phyloP scores from a whole-genome alignment of 139 green algal species.

The Dunaliella sp. region DNA sequence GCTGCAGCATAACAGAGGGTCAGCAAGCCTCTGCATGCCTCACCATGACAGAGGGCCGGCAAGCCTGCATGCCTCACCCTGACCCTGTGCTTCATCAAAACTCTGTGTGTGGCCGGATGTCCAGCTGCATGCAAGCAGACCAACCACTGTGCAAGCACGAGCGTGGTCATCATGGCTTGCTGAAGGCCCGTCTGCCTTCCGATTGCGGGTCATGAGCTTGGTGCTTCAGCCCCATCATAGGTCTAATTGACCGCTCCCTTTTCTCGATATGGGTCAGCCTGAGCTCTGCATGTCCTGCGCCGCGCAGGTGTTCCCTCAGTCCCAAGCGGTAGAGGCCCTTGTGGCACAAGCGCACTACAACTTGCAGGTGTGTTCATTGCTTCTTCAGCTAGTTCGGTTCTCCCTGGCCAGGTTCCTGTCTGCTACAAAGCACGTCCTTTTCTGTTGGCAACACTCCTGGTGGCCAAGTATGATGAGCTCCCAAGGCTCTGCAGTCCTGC shows the following conservation, averaged over 20 bases:
- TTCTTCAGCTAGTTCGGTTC: too few relatives aligned
- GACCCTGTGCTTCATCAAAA: too few relatives aligned
- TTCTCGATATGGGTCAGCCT: not conserved
- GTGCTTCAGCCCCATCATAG: not conserved
- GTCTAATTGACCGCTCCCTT: not conserved
- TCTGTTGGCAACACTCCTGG: too few relatives aligned
- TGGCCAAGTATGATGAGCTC: too few relatives aligned
- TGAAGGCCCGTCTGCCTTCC: not conserved
- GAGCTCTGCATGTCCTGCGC: not conserved
- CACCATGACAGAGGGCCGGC: too few relatives aligned
- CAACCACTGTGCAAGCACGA: not conserved
- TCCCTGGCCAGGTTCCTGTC: too few relatives aligned
- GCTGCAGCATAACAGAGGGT: too few relatives aligned
- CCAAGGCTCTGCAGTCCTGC: too few relatives aligned
- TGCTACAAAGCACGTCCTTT: too few relatives aligned
- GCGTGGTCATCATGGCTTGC: not conserved
- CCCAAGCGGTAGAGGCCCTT: constrained; percentile 58
- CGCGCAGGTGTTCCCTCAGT: constrained; percentile 64
- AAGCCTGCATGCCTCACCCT: too few relatives aligned
- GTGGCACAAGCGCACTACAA: constrained; percentile 91
- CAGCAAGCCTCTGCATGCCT: too few relatives aligned
- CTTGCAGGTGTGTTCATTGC: too few relatives aligned
- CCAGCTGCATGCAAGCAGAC: not conserved
- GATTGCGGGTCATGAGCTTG: not conserved
- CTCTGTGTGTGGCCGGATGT: not conserved